A percentile compares a stretch with the other conserved stretches of the same genome.
Conservation (phyloP, 768 basidiomycete genomes). For the Flagelloscypha sp. region DNA sequence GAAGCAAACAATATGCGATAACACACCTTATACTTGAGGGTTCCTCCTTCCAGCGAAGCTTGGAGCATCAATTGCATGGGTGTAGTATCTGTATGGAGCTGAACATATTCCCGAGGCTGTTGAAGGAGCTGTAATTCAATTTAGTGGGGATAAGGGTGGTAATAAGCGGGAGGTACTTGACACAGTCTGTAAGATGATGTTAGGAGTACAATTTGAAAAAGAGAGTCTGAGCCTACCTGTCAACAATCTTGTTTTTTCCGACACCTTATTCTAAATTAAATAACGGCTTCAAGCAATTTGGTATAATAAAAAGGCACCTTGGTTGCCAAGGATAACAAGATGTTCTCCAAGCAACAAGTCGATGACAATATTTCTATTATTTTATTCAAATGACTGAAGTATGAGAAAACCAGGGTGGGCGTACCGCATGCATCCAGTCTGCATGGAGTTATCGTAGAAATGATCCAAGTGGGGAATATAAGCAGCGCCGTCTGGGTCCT, state of each 20-base stretch:
- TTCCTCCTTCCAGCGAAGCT: conserved; percentile 48
- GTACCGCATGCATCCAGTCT: conserved; percentile 62
- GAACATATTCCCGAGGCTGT: conserved; percentile 60
- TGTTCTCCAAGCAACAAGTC: conserved; percentile 56
- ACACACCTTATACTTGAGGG: conserved; percentile 55
- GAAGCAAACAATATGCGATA: too few relatives aligned
- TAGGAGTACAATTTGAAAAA: conserved; percentile 1
- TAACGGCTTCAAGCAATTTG: neutral
- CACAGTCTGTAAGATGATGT: conserved; percentile 31
- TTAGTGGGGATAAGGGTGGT: conserved; percentile 2
- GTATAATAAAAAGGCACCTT: conserved; percentile 28
- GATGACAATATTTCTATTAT: conserved; percentile 51
- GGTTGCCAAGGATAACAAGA: conserved; percentile 59
- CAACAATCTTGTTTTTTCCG: conserved; percentile 65
- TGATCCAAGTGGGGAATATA: conserved; percentile 63
- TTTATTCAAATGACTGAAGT: too few relatives aligned
- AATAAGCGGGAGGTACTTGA: conserved; percentile 30
- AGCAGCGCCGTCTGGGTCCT: conserved; percentile 46
- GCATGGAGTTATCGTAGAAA: conserved; percentile 63
- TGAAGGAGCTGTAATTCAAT: conserved; percentile 37
- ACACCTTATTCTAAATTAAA: conserved; percentile 37
- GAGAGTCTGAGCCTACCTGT: conserved; percentile 30
- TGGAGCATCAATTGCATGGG: conserved; percentile 67
- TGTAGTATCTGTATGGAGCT: conserved; percentile 63
- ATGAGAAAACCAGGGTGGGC: too few relatives aligned